Conservation (phyloP, 2,329 filamentous ascomycete species). For the Fusarium bulbicola region DNA sequence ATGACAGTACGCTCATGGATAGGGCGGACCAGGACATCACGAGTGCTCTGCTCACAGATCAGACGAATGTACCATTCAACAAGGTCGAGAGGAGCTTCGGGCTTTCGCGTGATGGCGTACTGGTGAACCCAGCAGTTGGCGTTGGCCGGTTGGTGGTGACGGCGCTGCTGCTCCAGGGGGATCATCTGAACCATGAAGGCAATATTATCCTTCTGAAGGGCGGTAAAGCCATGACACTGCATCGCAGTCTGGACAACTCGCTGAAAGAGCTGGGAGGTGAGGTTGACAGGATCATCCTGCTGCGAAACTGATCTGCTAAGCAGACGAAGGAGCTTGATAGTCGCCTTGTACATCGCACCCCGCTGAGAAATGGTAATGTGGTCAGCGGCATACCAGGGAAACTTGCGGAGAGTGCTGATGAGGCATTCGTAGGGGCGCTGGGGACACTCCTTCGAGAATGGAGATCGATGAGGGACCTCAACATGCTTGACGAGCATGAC, state of each 20-base stretch:
- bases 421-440: constrained; percentile 73
- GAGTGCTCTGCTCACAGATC: constrained; percentile 62
- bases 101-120: constrained; percentile 61
- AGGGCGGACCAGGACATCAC: constrained; percentile 50
- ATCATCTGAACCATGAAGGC: constrained; percentile 53
- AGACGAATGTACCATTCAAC: constrained; percentile 67
- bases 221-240: constrained; percentile 68
- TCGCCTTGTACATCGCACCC: constrained; percentile 60
- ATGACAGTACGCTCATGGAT: constrained; percentile 55
- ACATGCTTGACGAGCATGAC: constrained; percentile 71
- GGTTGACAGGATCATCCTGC: constrained; percentile 51
- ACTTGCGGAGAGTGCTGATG: constrained; percentile 69
- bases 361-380: constrained; percentile 68
- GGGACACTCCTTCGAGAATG: constrained; percentile 67
- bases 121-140: constrained; percentile 61
- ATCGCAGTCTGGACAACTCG: constrained; percentile 63
- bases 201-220: constrained; percentile 69
- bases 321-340: constrained; percentile 57
- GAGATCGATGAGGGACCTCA: constrained; percentile 67
- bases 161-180: constrained; percentile 46
- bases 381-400: constrained; percentile 69
- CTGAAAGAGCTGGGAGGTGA: constrained; percentile 63
- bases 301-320: constrained; percentile 55
- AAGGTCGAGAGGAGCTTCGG: constrained; percentile 59
- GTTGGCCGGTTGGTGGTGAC: constrained; percentile 59